Evolutionary conservation across 169 alveolate species (phyloP).

Genomic region (Plasmodium ovale): DNA sequence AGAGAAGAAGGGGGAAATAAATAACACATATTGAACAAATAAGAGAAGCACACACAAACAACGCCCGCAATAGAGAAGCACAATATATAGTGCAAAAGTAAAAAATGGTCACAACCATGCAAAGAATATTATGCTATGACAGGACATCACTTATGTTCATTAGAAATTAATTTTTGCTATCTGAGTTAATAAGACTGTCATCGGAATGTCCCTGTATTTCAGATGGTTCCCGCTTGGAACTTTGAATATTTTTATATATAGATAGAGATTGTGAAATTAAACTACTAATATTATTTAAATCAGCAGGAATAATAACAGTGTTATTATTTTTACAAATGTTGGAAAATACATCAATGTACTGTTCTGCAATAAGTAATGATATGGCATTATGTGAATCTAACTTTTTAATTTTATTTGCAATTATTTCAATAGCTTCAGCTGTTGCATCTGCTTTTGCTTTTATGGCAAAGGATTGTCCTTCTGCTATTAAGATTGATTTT

Average conservation of each 20-base stretch:
- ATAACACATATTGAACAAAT: too few relatives aligned
- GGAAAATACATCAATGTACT: constrained; percentile 89
- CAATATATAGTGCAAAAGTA: too few relatives aligned
- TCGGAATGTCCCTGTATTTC: constrained; percentile 1
- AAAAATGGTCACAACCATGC: too few relatives aligned
- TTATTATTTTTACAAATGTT: constrained; percentile 86
- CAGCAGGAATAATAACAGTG: constrained; percentile 89
- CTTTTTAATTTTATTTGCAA: constrained; percentile 81
- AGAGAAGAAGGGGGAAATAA: too few relatives aligned
- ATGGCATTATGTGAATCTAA: constrained; percentile 86
- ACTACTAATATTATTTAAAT: constrained; percentile 82
- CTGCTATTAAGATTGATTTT: constrained; percentile 91
- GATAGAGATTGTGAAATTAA: constrained; percentile 85
- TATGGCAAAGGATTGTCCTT: constrained; percentile 92
- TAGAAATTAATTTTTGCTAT: constrained; percentile 18
- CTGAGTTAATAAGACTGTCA: constrained; percentile 6
- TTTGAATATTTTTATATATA: constrained; percentile 79
- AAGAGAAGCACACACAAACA: too few relatives aligned
- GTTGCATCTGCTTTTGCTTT: constrained; percentile 89
- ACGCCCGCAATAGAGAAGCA: too few relatives aligned
- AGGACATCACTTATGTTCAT: too few relatives aligned
- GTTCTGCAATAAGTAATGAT: constrained; percentile 86
- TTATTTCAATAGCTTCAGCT: constrained; percentile 85
- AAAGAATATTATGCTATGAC: too few relatives aligned
- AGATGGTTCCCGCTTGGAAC: not conserved